Conservation (phyloP, 805 yeast genomes). For the Ogataea sp. region DNA sequence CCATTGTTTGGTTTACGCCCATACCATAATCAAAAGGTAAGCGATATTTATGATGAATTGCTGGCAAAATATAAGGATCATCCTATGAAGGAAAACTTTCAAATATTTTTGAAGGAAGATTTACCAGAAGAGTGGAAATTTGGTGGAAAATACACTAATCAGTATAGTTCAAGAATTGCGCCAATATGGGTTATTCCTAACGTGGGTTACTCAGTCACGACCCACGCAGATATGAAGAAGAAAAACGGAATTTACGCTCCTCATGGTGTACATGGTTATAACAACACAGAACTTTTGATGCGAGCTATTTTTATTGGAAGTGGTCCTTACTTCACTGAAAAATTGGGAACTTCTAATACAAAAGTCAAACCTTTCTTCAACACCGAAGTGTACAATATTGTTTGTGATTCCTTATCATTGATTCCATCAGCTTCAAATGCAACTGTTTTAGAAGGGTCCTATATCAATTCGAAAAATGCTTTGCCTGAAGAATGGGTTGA, state of each 20-base stretch:
- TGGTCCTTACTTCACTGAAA: constrained; percentile 65
- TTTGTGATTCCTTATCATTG: constrained; percentile 55
- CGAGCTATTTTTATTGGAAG: constrained; percentile 70
- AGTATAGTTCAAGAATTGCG: constrained; percentile 58
- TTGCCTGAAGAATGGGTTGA: constrained; percentile 43
- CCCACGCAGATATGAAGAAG: constrained; percentile 45
- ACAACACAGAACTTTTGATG: constrained; percentile 72
- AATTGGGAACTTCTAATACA: constrained; percentile 19
- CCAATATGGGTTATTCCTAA: constrained; percentile 83
- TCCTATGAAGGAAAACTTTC: constrained; percentile 27
- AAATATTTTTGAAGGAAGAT: constrained; percentile 46
- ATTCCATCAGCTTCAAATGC: constrained; percentile 60
- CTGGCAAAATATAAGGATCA: constrained; percentile 20
- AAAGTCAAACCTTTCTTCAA: constrained; percentile 61
- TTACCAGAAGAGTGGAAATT: constrained; percentile 47
- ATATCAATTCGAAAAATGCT: constrained; percentile 19
- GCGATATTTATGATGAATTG: constrained; percentile 40
- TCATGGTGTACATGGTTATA: constrained; percentile 80
- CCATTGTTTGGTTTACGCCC: constrained; percentile 80
- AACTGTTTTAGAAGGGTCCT: constrained; percentile 14
- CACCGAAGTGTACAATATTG: constrained; percentile 61
- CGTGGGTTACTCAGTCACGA: constrained; percentile 70
- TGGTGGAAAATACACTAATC: constrained; percentile 32
- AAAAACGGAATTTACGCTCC: constrained; percentile 46
- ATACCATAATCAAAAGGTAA: constrained; percentile 25